phyloP scores from a whole-genome alignment of 73 alveolate genomes.

The Paramecium octaurelia region DNA sequence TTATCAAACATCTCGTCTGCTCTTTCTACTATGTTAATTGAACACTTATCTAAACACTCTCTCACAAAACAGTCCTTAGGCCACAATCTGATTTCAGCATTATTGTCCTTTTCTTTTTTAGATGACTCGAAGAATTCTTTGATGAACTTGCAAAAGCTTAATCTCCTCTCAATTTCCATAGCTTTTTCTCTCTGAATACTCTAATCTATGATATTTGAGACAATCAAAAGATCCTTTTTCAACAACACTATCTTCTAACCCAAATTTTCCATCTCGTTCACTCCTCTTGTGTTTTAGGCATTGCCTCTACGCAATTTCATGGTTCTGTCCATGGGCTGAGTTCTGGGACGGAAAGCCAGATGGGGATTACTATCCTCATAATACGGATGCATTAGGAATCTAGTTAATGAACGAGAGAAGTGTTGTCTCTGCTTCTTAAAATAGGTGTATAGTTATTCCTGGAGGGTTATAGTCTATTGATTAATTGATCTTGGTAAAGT shows the following conservation, averaged over 20 bases:
- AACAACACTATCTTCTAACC: not conserved
- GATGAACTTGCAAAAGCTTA: not conserved
- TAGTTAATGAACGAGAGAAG: not conserved
- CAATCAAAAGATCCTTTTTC: not conserved
- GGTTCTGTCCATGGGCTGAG: not conserved
- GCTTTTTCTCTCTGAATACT: constrained; percentile 39
- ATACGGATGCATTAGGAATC: constrained; percentile 27
- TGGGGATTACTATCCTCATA: constrained; percentile 34
- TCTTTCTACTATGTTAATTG: not conserved
- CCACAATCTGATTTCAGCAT: not conserved
- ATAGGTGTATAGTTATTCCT: not conserved
- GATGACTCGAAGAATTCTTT: not conserved
- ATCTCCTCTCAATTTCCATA: constrained; percentile 16
- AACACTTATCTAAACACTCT: not conserved
- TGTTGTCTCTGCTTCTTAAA: not conserved
- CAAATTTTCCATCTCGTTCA: not conserved
- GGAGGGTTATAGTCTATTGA: not conserved
- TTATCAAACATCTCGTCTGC: constrained; percentile 13
- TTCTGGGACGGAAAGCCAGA: constrained; percentile 31
- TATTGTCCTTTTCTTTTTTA: not conserved
- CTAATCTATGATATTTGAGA: not conserved
- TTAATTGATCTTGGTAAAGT: not conserved
- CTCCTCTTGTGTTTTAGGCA: constrained; percentile 1
- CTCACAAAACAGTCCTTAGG: constrained; percentile 17
- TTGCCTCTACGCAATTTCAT: not conserved